Evolutionary conservation across 495 filamentous ascomycete genomes (phyloP).

Genomic region (Hyaloscypha bicolor): DNA sequence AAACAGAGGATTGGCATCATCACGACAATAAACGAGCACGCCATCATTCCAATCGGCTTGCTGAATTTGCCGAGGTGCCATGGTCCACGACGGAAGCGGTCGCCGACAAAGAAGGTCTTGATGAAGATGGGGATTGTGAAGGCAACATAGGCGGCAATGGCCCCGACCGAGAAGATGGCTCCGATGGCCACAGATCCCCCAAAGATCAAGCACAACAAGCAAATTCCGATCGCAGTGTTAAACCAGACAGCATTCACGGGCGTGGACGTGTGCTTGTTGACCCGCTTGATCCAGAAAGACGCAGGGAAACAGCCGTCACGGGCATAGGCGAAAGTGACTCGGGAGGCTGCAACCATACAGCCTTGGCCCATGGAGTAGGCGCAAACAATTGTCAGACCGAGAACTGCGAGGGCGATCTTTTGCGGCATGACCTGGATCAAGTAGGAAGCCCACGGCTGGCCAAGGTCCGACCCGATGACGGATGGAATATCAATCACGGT

Average conservation of each 20-base stretch:
- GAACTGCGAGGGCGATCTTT: conserved; percentile 65
- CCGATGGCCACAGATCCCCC: conserved; percentile 67
- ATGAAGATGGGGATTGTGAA: conserved; percentile 78
- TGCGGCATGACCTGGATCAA: conserved; percentile 69
- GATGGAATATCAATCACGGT: conserved; percentile 68
- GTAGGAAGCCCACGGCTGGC: conserved; percentile 78
- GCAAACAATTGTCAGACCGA: conserved; percentile 72
- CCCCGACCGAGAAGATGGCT: conserved; percentile 77
- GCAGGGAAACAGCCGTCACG: conserved; percentile 75
- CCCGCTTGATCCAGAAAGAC: conserved; percentile 65
- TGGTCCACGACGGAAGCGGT: conserved; percentile 69
- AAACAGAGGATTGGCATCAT: conserved; percentile 80
- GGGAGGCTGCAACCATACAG: conserved; percentile 78
- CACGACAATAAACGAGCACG: conserved; percentile 64
- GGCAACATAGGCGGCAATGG: conserved; percentile 72
- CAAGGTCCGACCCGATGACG: conserved; percentile 64
- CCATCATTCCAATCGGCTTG: conserved; percentile 60
- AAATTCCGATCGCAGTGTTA: conserved; percentile 65
- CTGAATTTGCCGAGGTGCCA: conserved; percentile 73
- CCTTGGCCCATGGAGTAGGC: conserved; percentile 83
- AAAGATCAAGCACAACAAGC: conserved; percentile 69
- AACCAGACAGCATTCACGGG: conserved; percentile 81
- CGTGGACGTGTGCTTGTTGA: conserved; percentile 66
- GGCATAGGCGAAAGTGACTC: conserved; percentile 80
- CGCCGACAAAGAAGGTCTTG: conserved; percentile 71